Base-by-base conservation (phyloP, 1,139 yeast genomes). In the Blastobotrys aristatus region DNA sequence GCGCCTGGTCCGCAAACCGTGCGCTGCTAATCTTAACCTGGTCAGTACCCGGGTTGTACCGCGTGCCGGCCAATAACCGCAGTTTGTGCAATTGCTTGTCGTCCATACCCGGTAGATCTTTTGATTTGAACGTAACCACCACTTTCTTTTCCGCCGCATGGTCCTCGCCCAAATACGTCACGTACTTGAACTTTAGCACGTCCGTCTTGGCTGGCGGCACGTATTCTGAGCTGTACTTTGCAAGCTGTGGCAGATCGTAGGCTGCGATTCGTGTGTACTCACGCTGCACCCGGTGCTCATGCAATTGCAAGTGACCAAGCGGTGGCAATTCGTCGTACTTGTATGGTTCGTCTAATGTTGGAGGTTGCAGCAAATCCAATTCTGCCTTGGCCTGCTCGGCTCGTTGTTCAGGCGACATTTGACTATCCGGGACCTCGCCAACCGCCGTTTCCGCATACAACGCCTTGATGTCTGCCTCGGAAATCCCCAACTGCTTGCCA, bases 161-260 rank as follows among this genome's bases (percentile, higher is more conserved):
- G 49, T 77, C 80, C 60, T 84, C 88, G 32, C 89, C 84, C 48
- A 88, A 72, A 63, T 82, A 89, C 4, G 85, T 76, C 27, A 82
- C 77, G 69, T 82, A 89, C 55, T 82, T 79, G 63, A 86, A 84
- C 45, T 71, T 73, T 36, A 89, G 87, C 29, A 77, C 70, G 40
- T 77, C 75, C 4, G 60, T 57, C 20, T 59, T 55, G 5, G 74
- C 56, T 13, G 67, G 67, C 21, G 83, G 84, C 34, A 59, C 64
- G 67, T 80, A 52, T 13, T 55, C 57, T 26, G 57, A 43, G 49
- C 63, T 54, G 64, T 75, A 84, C 65, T 87, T 80, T 40, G 83
- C 80, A 54, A 92, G 74, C 50, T 82, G 77, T 2, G 98, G 98
- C 73, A 90, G 76, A 65, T 90, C 97, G 68, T 83, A 92, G 0